These are phyloP conservation scores for Zelonia costaricensis DNA, from an alignment of 208 protist species.

Conservation along the genomic window DNA sequence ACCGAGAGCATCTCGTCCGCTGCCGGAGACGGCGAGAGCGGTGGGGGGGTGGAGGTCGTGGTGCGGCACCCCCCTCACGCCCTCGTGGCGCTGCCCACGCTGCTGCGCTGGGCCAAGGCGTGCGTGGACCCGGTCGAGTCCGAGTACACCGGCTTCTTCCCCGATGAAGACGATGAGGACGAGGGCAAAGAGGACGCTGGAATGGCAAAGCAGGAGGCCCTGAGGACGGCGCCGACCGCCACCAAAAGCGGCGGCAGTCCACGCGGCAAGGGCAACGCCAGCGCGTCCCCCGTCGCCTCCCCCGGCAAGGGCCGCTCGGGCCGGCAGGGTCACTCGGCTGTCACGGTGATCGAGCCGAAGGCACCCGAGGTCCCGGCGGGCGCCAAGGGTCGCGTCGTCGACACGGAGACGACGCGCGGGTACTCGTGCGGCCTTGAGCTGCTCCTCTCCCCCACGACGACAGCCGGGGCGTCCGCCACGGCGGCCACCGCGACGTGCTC, in stretches of 20 bases:
- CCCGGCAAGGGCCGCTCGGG: too few relatives aligned
- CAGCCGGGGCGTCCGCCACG: background rate
- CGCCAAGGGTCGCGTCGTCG: background rate
- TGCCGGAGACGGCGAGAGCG: background rate
- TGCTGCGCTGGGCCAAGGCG: slow-evolving; percentile 28
- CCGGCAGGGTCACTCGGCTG: too few relatives aligned
- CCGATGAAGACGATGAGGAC: slow-evolving; percentile 2
- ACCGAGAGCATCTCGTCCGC: background rate
- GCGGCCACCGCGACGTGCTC: slow-evolving; percentile 9
- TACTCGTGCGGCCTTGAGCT: slow-evolving; percentile 1
- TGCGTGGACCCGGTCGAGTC: slow-evolving; percentile 7
- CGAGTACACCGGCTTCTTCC: slow-evolving; percentile 18
- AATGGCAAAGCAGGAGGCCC: too few relatives aligned
- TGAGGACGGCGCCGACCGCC: too few relatives aligned
- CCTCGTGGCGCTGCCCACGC: slow-evolving; percentile 26
- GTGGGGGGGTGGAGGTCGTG: background rate
- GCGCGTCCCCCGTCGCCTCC: too few relatives aligned
- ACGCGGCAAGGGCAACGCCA: too few relatives aligned
- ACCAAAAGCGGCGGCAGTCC: too few relatives aligned
- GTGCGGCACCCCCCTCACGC: slow-evolving; percentile 31
- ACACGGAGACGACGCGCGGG: background rate
- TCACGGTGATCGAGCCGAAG: background rate
- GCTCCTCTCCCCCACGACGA: background rate
- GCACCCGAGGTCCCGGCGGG: background rate
- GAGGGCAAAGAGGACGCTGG: background rate